These are phyloP conservation scores for Pachysolen tannophilus DNA, from an alignment of 805 yeast genomes.

Conservation along the genomic window DNA sequence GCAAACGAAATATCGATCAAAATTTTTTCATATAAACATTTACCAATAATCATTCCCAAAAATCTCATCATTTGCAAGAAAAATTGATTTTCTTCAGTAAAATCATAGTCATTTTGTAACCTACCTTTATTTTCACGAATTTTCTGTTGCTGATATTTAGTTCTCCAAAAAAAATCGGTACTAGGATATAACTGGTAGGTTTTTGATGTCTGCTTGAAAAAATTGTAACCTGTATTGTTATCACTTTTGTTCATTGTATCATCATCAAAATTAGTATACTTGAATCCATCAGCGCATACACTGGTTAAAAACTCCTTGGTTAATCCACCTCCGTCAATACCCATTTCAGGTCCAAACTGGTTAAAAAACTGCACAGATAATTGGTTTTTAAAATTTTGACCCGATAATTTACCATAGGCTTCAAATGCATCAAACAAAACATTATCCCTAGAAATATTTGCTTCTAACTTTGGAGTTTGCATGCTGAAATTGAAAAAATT, in stretches of 20 bases:
- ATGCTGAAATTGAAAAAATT: neutral
- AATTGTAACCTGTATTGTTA: constrained; percentile 14
- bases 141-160: constrained; percentile 17
- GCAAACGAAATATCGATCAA: constrained; percentile 81
- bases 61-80: constrained; percentile 38
- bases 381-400: constrained; percentile 47
- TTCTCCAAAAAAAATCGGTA: constrained; percentile 32
- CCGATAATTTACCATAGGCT: constrained; percentile 40
- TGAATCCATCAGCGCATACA: constrained; percentile 63
- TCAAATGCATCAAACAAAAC: constrained; percentile 70
- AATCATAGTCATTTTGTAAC: constrained; percentile 11
- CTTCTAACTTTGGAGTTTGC: constrained; percentile 24
- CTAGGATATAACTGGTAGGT: constrained; percentile 70
- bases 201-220: constrained; percentile 32
- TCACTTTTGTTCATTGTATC: constrained; percentile 5
- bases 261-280: constrained; percentile 17
- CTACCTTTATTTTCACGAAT: constrained; percentile 19
- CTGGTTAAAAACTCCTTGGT: constrained; percentile 84
- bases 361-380: constrained; percentile 63
- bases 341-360: constrained; percentile 75
- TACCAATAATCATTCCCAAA: constrained; percentile 79
- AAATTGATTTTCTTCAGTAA: constrained; percentile 14
- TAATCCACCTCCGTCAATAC: constrained; percentile 95
- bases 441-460: constrained; percentile 59
- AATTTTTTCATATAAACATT: constrained; percentile 78